phyloP scores from a whole-genome alignment of 148 eudicot species.

The Arctostaphylos glauca region DNA sequence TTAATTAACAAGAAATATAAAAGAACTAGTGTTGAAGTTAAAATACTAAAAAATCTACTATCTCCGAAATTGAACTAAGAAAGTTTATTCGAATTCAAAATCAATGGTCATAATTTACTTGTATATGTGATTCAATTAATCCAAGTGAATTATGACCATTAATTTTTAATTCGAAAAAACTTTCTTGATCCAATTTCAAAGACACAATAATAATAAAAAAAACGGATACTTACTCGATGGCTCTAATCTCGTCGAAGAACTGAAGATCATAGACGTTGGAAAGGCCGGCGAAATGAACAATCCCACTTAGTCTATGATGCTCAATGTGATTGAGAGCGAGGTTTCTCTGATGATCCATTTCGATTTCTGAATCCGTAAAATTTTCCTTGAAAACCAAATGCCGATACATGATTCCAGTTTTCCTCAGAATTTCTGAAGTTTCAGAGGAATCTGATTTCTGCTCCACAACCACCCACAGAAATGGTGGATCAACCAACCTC shows the following conservation, averaged over 20 bases:
- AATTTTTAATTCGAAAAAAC: too few relatives aligned
- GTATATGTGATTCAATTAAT: too few relatives aligned
- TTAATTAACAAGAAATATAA: neutral
- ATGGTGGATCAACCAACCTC: conserved; percentile 63
- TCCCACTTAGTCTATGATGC: conserved; percentile 80
- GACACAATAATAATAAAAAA: neutral
- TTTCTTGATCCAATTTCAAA: neutral
- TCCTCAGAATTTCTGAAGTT: conserved; percentile 64
- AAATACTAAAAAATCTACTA: neutral
- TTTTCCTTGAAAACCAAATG: conserved; percentile 79
- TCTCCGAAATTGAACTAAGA: too few relatives aligned
- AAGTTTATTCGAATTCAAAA: too few relatives aligned
- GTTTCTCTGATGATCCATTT: conserved; percentile 77
- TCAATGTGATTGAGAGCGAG: conserved; percentile 84
- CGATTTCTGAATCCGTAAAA: conserved; percentile 55
- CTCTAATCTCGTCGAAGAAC: conserved; percentile 86
- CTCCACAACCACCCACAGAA: conserved; percentile 85
- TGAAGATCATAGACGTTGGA: conserved; percentile 79
- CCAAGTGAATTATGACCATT: too few relatives aligned
- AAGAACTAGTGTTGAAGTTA: neutral
- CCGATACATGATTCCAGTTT: conserved; percentile 82
- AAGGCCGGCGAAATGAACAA: conserved; percentile 88
- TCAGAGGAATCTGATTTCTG: conserved; percentile 40
- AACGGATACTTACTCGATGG: conserved; percentile 53
- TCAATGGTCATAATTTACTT: too few relatives aligned